Evolutionary conservation across 1,284 basidiomycete species (phyloP).

Genomic region (Xerocomus cyaneibrunnescens): DNA sequence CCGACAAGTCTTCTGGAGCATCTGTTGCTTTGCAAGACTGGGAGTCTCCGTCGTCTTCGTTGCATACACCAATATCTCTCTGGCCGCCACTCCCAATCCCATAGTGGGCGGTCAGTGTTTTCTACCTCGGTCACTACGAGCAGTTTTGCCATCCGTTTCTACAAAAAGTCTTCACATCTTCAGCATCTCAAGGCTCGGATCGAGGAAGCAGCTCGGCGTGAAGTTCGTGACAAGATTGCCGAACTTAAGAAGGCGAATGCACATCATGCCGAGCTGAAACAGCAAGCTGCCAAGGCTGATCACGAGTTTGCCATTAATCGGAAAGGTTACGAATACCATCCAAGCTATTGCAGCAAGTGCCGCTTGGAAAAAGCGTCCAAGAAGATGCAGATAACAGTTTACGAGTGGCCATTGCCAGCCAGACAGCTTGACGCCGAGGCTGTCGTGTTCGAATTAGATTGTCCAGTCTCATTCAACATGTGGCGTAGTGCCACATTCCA

Average conservation of each 20-base stretch:
- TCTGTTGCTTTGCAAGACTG: constrained; percentile 39
- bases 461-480: constrained; percentile 40
- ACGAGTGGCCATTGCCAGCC: constrained; percentile 52
- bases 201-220: constrained; percentile 20
- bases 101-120: constrained; percentile 19
- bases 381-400: constrained; percentile 36
- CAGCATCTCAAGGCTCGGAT: constrained; percentile 33
- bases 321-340: constrained; percentile 5
- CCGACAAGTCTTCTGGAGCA: constrained; percentile 36
- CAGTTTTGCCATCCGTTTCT: constrained; percentile 37
- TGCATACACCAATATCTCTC: constrained; percentile 34
- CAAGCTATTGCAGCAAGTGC: constrained; percentile 36
- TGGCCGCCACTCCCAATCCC: constrained; percentile 25
- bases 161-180: constrained; percentile 18
- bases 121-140: constrained; percentile 1
- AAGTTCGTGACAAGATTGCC: constrained; percentile 21
- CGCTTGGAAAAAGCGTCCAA: constrained; percentile 18
- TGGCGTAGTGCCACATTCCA: constrained; percentile 47
- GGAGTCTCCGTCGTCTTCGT: constrained; percentile 30
- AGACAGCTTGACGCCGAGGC: constrained; percentile 23
- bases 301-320: constrained; percentile 3
- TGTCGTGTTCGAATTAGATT: constrained; percentile 46
- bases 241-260: constrained; percentile 28
- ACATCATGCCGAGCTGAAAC: constrained; percentile 18
- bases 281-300: neutral